These are phyloP conservation scores for Fusarium albidum DNA, from an alignment of 2,329 filamentous ascomycete species.

Conservation along the genomic window DNA sequence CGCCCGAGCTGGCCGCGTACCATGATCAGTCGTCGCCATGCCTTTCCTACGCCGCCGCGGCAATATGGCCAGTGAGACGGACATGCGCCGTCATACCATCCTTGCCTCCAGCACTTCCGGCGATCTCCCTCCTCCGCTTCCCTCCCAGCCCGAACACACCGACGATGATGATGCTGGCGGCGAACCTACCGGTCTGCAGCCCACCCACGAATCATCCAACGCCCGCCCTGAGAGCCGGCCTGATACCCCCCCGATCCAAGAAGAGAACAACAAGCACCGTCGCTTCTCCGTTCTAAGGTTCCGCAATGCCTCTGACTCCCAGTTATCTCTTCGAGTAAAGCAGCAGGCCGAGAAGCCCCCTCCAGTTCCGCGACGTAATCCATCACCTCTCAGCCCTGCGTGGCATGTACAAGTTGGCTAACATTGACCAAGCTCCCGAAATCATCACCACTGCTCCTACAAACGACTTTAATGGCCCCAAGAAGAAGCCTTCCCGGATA, in stretches of 20 bases:
- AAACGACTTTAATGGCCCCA: constrained; percentile 62
- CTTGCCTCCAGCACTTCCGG: constrained; percentile 42
- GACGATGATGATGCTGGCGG: constrained; percentile 23
- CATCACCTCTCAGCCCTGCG: constrained; percentile 12
- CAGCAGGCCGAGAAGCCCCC: constrained; percentile 68
- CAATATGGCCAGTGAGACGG: constrained; percentile 66
- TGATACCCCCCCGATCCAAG: constrained; percentile 60
- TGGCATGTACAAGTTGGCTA: constrained; percentile 23
- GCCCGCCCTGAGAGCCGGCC: constrained; percentile 45
- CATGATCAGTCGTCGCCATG: constrained; percentile 58
- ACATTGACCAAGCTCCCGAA: constrained; percentile 60
- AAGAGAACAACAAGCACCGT: constrained; percentile 63
- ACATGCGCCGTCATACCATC: constrained; percentile 63
- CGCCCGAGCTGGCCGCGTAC: constrained; percentile 42
- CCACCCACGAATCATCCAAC: constrained; percentile 38
- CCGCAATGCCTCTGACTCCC: constrained; percentile 92
- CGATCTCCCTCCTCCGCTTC: constrained; percentile 38
- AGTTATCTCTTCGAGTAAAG: constrained; percentile 79
- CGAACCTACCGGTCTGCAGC: constrained; percentile 32
- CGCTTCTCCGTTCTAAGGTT: constrained; percentile 80
- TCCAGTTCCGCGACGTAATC: constrained; percentile 67
- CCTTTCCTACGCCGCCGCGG: constrained; percentile 69
- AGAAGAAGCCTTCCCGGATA: constrained; percentile 65
- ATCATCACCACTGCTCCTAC: constrained; percentile 96
- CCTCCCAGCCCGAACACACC: constrained; percentile 32